Evolutionary conservation across 768 basidiomycete genomes (phyloP).

Genomic region (Trametopsis cervina): DNA sequence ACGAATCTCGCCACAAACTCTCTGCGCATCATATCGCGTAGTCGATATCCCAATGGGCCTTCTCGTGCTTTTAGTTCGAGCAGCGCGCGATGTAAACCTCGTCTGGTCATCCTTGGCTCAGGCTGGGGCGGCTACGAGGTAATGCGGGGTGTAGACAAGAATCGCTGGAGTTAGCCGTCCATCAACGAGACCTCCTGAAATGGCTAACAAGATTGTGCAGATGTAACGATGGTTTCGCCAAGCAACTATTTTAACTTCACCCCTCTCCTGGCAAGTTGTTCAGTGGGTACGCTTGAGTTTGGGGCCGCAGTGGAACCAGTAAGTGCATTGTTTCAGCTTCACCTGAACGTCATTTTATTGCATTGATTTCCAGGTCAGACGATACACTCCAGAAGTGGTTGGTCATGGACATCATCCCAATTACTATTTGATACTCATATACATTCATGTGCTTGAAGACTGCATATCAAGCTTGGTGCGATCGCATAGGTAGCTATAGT

Average conservation of each 20-base stretch:
- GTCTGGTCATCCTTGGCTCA: slow-evolving; percentile 64
- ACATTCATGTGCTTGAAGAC: slow-evolving; percentile 32
- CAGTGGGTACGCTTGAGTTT: slow-evolving; percentile 82
- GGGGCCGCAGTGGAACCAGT: slow-evolving; percentile 78
- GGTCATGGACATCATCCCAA: slow-evolving; percentile 3
- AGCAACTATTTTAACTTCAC: slow-evolving; percentile 65
- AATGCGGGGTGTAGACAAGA: slow-evolving; percentile 60
- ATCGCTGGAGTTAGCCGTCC: slow-evolving; percentile 51
- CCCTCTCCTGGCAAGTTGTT: slow-evolving; percentile 59
- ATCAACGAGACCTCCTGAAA: background rate
- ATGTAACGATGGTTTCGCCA: slow-evolving; percentile 62
- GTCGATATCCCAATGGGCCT: too few species aligned
- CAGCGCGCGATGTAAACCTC: slow-evolving; percentile 24
- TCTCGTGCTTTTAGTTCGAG: slow-evolving; percentile 17
- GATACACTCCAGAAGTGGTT: slow-evolving; percentile 23
- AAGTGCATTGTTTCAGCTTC: slow-evolving; percentile 27
- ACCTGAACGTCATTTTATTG: too few species aligned
- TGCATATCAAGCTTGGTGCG: slow-evolving; percentile 73
- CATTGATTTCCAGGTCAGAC: slow-evolving; percentile 17
- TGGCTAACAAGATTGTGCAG: slow-evolving; percentile 25
- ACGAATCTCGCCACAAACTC: too few species aligned
- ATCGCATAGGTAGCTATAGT: slow-evolving; percentile 47
- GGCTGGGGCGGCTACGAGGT: slow-evolving; percentile 78
- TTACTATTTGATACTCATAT: background rate
- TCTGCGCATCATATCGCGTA: too few species aligned